Percentiles rank a stretch among this genome's conserved stretches.
Conservation (phyloP, 768 basidiomycete species). For the Tricholoma terreum region DNA sequence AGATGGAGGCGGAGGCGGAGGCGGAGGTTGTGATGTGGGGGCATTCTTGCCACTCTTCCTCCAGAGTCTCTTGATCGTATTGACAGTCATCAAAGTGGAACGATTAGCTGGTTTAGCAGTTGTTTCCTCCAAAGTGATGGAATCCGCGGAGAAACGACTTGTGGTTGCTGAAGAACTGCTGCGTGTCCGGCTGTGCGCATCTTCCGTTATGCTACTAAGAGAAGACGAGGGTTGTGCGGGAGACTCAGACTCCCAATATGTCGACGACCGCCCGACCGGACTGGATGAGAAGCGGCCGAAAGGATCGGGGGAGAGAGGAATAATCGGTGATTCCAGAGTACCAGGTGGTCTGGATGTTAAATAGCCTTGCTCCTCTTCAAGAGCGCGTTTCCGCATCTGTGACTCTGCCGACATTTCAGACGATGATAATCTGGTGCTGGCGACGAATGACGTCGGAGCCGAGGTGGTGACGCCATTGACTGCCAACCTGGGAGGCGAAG, state of each 20-base stretch:
- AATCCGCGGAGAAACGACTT: conserved; percentile 80
- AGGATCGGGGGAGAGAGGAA: conserved; percentile 83
- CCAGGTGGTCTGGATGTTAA: conserved; percentile 31
- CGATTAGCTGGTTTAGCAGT: conserved; percentile 31
- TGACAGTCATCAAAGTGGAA: conserved; percentile 67
- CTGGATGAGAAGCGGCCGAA: conserved; percentile 70
- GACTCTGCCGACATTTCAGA: conserved; percentile 40
- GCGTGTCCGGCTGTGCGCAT: conserved; percentile 22
- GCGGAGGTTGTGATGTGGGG: conserved; percentile 43
- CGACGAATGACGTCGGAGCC: conserved; percentile 47
- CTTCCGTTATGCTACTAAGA: conserved; percentile 15
- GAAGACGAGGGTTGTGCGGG: conserved; percentile 5
- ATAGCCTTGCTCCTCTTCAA: conserved; percentile 53
- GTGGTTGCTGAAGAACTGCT: conserved; percentile 26
- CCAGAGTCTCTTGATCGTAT: conserved; percentile 74
- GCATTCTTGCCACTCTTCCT: conserved; percentile 64
- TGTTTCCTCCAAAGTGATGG: conserved; percentile 41
- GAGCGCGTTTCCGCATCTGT: conserved; percentile 44
- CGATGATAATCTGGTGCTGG: conserved; percentile 18
- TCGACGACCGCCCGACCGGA: conserved; percentile 28
- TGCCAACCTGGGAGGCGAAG: conserved; percentile 60
- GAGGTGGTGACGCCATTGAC: conserved; percentile 67
- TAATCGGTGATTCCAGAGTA: conserved; percentile 52
- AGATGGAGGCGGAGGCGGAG: conserved; percentile 39
- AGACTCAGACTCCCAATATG: conserved; percentile 44